Conservation (phyloP, 257 asterid genomes). For the Jaltomata sinuosa region DNA sequence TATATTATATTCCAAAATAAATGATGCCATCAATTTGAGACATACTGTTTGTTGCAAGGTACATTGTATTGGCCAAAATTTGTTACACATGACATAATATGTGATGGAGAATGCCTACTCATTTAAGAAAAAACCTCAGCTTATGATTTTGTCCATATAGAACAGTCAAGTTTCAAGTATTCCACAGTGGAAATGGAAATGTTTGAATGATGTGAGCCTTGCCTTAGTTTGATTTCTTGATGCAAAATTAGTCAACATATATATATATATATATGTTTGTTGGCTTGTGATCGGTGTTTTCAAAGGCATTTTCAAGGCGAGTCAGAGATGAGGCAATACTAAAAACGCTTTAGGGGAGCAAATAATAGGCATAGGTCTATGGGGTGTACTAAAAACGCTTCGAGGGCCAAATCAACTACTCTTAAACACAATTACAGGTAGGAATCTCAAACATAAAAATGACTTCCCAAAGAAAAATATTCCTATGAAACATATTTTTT, state of each 20-base stretch:
- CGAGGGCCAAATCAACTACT: too few relatives aligned
- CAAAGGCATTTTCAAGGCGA: too few relatives aligned
- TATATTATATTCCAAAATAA: neutral
- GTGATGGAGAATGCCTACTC: neutral
- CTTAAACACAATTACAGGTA: too few relatives aligned
- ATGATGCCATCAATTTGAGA: neutral
- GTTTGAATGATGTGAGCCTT: neutral
- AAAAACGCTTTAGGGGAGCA: too few relatives aligned
- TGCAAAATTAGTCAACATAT: neutral
- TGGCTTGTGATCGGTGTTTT: neutral
- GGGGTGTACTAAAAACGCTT: too few relatives aligned
- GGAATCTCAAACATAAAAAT: too few relatives aligned
- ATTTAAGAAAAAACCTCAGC: neutral
- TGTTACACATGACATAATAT: neutral
- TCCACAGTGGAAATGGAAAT: neutral
- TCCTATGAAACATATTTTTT: too few relatives aligned
- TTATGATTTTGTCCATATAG: neutral
- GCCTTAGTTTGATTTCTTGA: neutral
- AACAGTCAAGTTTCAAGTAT: neutral
- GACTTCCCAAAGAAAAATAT: too few relatives aligned
- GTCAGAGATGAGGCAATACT: too few relatives aligned
- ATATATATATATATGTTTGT: neutral
- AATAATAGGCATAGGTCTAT: too few relatives aligned
- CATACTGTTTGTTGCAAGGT: neutral
- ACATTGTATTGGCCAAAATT: neutral